Evolutionary conservation across 2,329 filamentous ascomycete species (phyloP).

Genomic region (Monilinia fructicola): DNA sequence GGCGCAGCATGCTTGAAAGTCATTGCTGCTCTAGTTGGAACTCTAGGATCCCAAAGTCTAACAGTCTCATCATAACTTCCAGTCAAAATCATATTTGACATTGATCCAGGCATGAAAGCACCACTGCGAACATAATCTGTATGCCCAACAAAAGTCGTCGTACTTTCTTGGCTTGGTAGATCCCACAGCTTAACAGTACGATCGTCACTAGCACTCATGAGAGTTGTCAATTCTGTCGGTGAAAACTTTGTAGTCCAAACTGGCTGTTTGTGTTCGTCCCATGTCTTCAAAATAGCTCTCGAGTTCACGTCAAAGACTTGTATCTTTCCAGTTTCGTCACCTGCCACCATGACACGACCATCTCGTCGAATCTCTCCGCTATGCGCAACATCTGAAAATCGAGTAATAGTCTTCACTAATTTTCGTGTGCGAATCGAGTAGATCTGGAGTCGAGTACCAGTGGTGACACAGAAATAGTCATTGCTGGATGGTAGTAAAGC

Average conservation of each 20-base stretch:
- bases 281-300: conserved; percentile 90
- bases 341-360: conserved; percentile 84
- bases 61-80: conserved; percentile 96
- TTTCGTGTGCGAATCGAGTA: conserved; percentile 92
- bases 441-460: conserved; percentile 87
- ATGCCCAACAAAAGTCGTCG: conserved; percentile 79
- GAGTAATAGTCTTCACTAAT: conserved; percentile 87
- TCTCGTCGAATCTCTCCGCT: conserved; percentile 86
- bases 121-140: conserved; percentile 89
- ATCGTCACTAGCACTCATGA: conserved; percentile 91
- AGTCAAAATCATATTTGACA: conserved; percentile 73
- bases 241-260: conserved; percentile 92
- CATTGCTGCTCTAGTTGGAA: conserved; percentile 71
- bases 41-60: conserved; percentile 86
- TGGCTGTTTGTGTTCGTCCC: conserved; percentile 90
- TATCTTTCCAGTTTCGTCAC: conserved; percentile 86
- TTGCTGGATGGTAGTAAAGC: conserved; percentile 48
- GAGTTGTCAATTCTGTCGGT: conserved; percentile 78
- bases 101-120: conserved; percentile 74
- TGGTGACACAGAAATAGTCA: conserved; percentile 89
- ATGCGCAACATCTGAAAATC: conserved; percentile 88
- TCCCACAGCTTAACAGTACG: conserved; percentile 93
- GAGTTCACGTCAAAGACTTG: conserved; percentile 94
- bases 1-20: conserved; percentile 92
- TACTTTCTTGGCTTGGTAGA: conserved; percentile 74